Percentiles rank a stretch among this genome's conserved stretches.
Conservation (phyloP, 371 early-diverging fungal species). For the Chytridium lagenaria region DNA sequence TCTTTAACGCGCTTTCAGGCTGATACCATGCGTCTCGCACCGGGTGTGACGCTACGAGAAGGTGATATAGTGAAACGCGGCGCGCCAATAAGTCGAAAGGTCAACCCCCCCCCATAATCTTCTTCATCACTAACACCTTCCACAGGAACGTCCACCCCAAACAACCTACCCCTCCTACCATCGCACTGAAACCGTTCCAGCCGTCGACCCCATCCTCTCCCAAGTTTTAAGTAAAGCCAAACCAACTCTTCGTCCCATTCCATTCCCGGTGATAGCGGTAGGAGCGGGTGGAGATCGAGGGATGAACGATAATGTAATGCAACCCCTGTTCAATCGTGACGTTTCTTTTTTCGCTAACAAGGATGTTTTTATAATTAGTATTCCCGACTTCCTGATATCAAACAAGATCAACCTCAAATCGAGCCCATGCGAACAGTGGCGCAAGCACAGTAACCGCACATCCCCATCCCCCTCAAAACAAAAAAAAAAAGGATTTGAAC, state of each 20-base stretch:
- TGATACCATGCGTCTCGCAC: slow-evolving; percentile 52
- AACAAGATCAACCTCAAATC: not conserved
- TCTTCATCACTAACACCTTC: not conserved
- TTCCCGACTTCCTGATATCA: slow-evolving; percentile 11
- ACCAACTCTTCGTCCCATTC: slow-evolving; percentile 30
- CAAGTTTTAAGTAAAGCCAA: slow-evolving; percentile 30
- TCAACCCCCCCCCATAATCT: not conserved
- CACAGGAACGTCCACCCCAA: not conserved
- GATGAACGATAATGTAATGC: not conserved
- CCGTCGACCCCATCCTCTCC: slow-evolving; percentile 21
- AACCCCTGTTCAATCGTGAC: not conserved
- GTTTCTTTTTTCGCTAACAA: not conserved
- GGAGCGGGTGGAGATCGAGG: not conserved
- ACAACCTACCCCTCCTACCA: not conserved
- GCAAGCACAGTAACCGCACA: not conserved
- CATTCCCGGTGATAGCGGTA: slow-evolving; percentile 29
- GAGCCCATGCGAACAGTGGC: slow-evolving; percentile 1
- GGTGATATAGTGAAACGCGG: slow-evolving; percentile 49
- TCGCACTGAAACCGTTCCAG: not conserved
- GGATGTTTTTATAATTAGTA: not conserved
- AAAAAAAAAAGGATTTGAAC: not conserved
- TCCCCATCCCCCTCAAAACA: not conserved
- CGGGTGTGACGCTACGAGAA: slow-evolving; percentile 50
- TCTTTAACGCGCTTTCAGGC: slow-evolving; percentile 25
- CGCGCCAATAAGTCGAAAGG: slow-evolving; percentile 11